phyloP scores from a whole-genome alignment of 2,329 filamentous ascomycete species.

The Trichoderma sp. region DNA sequence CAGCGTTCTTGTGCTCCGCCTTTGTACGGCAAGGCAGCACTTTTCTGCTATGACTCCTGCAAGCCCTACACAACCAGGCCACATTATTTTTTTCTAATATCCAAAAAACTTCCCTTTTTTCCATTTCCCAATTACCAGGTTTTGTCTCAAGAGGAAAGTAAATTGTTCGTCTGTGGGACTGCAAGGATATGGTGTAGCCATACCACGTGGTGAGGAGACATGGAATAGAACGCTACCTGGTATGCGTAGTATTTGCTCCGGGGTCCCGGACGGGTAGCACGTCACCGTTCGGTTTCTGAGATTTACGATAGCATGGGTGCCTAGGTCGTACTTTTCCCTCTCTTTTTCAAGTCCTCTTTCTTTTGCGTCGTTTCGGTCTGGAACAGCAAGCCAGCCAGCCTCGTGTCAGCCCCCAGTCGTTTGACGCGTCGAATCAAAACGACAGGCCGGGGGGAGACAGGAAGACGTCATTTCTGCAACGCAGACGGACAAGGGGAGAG shows the following conservation, averaged over 20 bases:
- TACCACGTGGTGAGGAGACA: slow-evolving; percentile 21
- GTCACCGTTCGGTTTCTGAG: background rate
- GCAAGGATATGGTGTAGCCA: background rate
- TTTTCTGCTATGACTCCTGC: slow-evolving; percentile 8
- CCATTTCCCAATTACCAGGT: background rate
- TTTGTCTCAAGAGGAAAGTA: too few relatives aligned
- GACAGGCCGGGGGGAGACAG: background rate
- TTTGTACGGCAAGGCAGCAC: slow-evolving; percentile 2
- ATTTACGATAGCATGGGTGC: background rate
- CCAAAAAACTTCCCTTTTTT: too few relatives aligned
- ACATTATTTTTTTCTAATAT: background rate
- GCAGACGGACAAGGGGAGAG: background rate
- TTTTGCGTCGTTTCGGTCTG: background rate
- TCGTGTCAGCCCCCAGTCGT: slow-evolving; percentile 12
- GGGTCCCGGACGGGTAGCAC: background rate
- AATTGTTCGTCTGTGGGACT: slow-evolving; percentile 5
- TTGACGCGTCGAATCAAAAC: background rate
- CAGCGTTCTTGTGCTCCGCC: background rate
- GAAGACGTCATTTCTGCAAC: background rate
- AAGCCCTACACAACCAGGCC: background rate
- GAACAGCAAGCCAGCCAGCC: slow-evolving; percentile 14
- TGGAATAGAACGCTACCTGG: background rate
- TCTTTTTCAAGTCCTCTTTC: background rate
- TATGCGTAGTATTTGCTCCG: background rate
- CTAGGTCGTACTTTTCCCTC: background rate